Base-by-base conservation (phyloP, 208 protist species). In the Leishmania turanica region DNA sequence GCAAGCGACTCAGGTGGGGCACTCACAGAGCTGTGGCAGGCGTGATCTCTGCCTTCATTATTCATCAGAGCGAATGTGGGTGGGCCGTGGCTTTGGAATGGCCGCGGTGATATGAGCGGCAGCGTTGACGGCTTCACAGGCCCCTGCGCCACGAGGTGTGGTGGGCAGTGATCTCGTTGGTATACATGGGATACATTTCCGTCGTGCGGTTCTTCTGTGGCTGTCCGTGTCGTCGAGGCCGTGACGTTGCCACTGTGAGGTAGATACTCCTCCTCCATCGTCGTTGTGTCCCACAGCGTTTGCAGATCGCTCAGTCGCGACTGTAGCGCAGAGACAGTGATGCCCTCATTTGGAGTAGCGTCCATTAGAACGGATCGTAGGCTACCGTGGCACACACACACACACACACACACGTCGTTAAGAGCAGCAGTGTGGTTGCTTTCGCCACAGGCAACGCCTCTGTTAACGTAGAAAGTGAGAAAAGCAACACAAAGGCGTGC, bases 251-350 rank as follows among this genome's bases (percentile, higher is more conserved):
- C 19, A 51, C 24, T 72, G n/a, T 7, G 42, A 72, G 19, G 21
- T 51, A 51, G 21, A 51, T 37, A 3, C 15, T 76, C 47, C 45
- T 76, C 71, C 31, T 34, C 17, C 70, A 24, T 34, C 8, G 45
- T 37, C 34, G 75, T 42, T 3, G 54, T 53, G 53, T 19, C 6
- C 60, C 58, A 78, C 9, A 78, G 54, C 24, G 75, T 69, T 49
- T 78, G 56, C 31, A 78, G 60, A 13, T 78, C 60, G 45, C 75
- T 78, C 17, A 78, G 45, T 54, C 60, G 53, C 45, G 56, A 70
- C 58, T 6, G 75, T 21, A 78, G 60, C 58, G 60, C 37, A 27
- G 42, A 37, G 0, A 70, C 75, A 11, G 56, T 69, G 75, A 49
- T 54, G 4, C 13, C 24, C 15, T 78, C 75, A 47, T 78, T n/a